These are phyloP conservation scores for Penicillium maclennaniae DNA, from an alignment of 495 filamentous ascomycete genomes.

Conservation along the genomic window DNA sequence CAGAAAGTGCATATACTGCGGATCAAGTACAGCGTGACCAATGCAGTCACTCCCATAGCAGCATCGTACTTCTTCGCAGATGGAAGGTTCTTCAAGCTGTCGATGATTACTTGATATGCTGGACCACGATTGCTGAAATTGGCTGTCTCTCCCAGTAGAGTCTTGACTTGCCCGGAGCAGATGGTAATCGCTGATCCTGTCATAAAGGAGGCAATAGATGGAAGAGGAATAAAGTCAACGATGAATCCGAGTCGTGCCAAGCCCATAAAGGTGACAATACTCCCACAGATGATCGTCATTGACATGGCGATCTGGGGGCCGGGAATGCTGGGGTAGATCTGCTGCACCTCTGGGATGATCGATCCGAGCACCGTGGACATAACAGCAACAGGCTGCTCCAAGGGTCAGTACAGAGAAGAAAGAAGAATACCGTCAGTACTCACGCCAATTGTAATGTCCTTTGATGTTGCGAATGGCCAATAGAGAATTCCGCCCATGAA, in stretches of 20 bases:
- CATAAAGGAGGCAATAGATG: slow-evolving; percentile 91
- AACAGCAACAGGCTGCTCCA: slow-evolving; percentile 79
- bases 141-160: slow-evolving; percentile 73
- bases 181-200: slow-evolving; percentile 92
- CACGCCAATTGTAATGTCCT: slow-evolving; percentile 95
- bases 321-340: slow-evolving; percentile 52
- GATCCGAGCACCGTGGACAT: slow-evolving; percentile 83
- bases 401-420: not conserved
- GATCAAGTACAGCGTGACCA: slow-evolving; percentile 77
- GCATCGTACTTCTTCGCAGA: slow-evolving; percentile 63
- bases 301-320: slow-evolving; percentile 65
- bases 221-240: slow-evolving; percentile 87
- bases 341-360: slow-evolving; percentile 58
- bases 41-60: slow-evolving; percentile 84
- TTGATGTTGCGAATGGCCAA: slow-evolving; percentile 97
- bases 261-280: slow-evolving; percentile 74
- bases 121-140: slow-evolving; percentile 64
- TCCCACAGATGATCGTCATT: slow-evolving; percentile 71
- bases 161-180: slow-evolving; percentile 73
- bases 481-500: slow-evolving; percentile 94
- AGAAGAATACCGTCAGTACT: slow-evolving; percentile 27
- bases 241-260: slow-evolving; percentile 79
- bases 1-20: slow-evolving; percentile 57
- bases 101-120: slow-evolving; percentile 79
- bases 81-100: slow-evolving; percentile 71